A percentile compares a stretch with the other conserved stretches of the same genome.
phyloP scores from a whole-genome alignment of 352 stramenopile genomes.

The Globisporangium recalcitrans region DNA sequence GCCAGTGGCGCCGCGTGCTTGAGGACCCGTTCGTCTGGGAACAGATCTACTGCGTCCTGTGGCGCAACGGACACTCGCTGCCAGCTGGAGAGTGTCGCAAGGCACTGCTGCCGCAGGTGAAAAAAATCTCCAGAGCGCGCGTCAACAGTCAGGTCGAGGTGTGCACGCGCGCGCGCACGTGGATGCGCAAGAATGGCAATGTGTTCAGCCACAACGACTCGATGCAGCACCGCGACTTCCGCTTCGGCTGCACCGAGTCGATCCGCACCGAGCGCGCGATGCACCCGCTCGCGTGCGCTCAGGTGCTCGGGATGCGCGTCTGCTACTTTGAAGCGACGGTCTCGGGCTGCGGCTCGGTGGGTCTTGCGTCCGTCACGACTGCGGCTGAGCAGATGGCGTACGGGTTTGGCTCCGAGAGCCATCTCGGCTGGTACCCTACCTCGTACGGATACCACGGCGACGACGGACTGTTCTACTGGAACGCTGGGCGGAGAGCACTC shows the following conservation, averaged over 20 bases:
- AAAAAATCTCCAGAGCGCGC: constrained; percentile 18
- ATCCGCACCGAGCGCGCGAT: constrained; percentile 20
- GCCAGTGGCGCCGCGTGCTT: constrained; percentile 17
- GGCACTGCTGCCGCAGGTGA: constrained; percentile 13
- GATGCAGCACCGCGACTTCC: constrained; percentile 18
- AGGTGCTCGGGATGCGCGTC: constrained; percentile 1
- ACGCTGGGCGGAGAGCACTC: constrained; percentile 14
- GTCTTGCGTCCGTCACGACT: constrained; percentile 18
- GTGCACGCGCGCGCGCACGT: constrained; percentile 28
- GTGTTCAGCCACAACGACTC: constrained; percentile 33
- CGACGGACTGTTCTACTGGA: constrained; percentile 28
- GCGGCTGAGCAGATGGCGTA: constrained; percentile 17
- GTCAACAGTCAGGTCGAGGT: constrained; percentile 9
- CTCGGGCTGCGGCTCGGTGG: constrained; percentile 25
- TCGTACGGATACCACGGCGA: constrained; percentile 43
- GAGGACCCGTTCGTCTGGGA: constrained; percentile 23
- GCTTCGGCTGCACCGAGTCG: constrained; percentile 27
- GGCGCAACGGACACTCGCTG: constrained; percentile 11
- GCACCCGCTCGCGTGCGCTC: constrained; percentile 10
- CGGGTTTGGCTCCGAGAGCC: constrained; percentile 26
- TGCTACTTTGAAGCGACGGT: constrained; percentile 34
- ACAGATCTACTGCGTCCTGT: constrained; percentile 19
- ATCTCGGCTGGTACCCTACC: constrained; percentile 31
- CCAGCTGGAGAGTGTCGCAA: neutral
- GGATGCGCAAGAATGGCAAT: constrained; percentile 17